phyloP scores from a whole-genome alignment of 257 asterid genomes.

The Nicotiana undulata region DNA sequence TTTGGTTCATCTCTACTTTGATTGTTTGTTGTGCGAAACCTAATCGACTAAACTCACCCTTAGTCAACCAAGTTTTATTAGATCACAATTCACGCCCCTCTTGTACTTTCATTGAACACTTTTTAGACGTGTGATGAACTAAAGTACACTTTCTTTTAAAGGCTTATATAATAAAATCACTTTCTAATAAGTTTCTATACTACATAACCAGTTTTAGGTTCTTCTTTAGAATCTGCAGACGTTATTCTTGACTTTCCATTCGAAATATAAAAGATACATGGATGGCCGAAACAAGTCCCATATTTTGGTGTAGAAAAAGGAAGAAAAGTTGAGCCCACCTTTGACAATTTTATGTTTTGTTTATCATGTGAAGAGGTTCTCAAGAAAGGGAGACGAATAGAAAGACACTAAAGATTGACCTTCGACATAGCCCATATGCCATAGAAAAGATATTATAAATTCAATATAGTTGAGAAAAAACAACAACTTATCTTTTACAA shows the following conservation, averaged over 20 bases:
- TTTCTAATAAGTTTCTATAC: not conserved
- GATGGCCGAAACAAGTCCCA: not conserved
- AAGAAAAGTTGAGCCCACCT: not conserved
- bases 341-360: not conserved
- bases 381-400: not conserved
- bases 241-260: not conserved
- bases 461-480: too few relatives aligned
- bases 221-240: not conserved
- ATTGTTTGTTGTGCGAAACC: too few relatives aligned
- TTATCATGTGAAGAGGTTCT: not conserved
- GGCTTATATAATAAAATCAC: not conserved
- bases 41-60: too few relatives aligned
- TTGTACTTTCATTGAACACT: too few relatives aligned
- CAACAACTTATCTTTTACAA: too few relatives aligned
- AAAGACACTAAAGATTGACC: not conserved
- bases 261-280: not conserved
- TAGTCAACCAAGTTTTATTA: too few relatives aligned
- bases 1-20: too few relatives aligned
- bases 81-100: too few relatives aligned
- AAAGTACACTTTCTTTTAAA: not conserved
- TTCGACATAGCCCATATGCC: not conserved
- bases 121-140: not conserved
- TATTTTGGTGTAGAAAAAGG: not conserved
- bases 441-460: too few relatives aligned
- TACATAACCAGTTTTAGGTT: not conserved